Base-by-base conservation (phyloP, 1,284 basidiomycete genomes). In the Mycena citricolor region DNA sequence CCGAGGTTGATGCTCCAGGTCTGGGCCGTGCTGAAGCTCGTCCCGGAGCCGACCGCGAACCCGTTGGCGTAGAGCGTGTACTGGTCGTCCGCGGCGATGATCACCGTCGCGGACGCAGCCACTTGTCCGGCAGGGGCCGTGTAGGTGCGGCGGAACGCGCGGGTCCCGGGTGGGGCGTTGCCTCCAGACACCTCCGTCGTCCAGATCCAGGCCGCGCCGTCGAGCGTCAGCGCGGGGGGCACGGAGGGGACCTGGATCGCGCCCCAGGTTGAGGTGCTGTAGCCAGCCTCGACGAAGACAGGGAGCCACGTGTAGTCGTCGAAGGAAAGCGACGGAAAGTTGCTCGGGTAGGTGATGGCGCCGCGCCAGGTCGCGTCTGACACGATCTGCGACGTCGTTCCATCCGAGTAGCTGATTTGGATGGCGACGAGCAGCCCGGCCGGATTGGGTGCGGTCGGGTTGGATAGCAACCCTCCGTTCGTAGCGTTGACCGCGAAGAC, bases 161-260 rank as follows among this genome's bases (percentile, higher is more conserved):
- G 55, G 8, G 54, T 37, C n/a, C 54, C 57, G 5, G 55, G 51
- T 8, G 61, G 59, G 13, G 61, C 58, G 5, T 44, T 47, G 4
- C 53, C 51, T 13, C 48, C 21, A 2, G 42, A 39, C 24, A 52
- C n/a, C 36, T 58, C 57, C 4, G 55, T 41, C 1, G 61, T 57
- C 62, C 62, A 65, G 21, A 64, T 64, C 64, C 64, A 66, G 3
- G 44, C 39, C 4, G 62, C 58, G 29, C 48, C 35, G 8, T 26
- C 8, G 24, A 11, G 13, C 16, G 37, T 29, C 8, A 16, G 23
- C 13, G 25, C 4, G 11, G 24, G 19, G 13, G 37, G n/a, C 14
- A 19, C 13, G 12, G 40, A 34, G 2, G 55, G 55, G 24, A 53
- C 49, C 4, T 51, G 17, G 26, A 54, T 46, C 8, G 40, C 42